Evolutionary conservation across 768 basidiomycete genomes (phyloP).

Genomic region (Boletus pseudo-olivaceus): DNA sequence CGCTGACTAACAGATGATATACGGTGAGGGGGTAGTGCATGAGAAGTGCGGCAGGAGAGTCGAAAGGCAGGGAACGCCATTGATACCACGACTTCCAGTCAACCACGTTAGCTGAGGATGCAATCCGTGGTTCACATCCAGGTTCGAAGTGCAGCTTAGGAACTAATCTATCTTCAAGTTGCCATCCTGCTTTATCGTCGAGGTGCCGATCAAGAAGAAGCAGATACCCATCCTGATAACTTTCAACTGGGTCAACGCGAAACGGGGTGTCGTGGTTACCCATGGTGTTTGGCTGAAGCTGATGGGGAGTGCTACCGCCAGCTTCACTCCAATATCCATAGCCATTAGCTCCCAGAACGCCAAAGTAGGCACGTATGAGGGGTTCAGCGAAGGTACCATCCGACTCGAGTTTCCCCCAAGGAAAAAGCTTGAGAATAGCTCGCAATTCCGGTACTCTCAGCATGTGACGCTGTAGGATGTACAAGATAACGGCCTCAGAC

Average conservation of each 20-base stretch:
- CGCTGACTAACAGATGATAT: constrained; percentile 36
- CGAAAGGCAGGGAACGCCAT: constrained; percentile 43
- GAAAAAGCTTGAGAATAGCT: constrained; percentile 35
- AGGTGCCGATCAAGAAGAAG: constrained; percentile 31
- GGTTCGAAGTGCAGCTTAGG: constrained; percentile 32
- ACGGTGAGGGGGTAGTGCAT: constrained; percentile 43
- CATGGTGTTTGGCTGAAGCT: constrained; percentile 16
- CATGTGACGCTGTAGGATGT: constrained; percentile 35
- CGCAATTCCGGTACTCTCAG: constrained; percentile 31
- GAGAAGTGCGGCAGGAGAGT: constrained; percentile 42
- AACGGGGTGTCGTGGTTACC: constrained; percentile 1
- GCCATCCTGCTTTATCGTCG: constrained; percentile 37
- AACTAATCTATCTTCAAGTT: constrained; percentile 32
- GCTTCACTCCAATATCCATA: constrained; percentile 42
- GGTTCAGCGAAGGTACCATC: constrained; percentile 38
- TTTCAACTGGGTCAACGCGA: constrained; percentile 9
- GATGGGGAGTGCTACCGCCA: constrained; percentile 34
- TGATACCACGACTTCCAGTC: constrained; percentile 45
- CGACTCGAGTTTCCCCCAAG: constrained; percentile 42
- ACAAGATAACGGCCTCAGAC: not conserved
- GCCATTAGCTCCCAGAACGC: constrained; percentile 37
- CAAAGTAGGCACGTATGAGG: constrained; percentile 35
- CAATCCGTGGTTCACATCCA: constrained; percentile 25
- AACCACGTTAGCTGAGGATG: constrained; percentile 27
- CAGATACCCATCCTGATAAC: constrained; percentile 33